These are phyloP conservation scores for Apiotrichum domesticum DNA, from an alignment of 1,284 basidiomycete species.

Conservation along the genomic window DNA sequence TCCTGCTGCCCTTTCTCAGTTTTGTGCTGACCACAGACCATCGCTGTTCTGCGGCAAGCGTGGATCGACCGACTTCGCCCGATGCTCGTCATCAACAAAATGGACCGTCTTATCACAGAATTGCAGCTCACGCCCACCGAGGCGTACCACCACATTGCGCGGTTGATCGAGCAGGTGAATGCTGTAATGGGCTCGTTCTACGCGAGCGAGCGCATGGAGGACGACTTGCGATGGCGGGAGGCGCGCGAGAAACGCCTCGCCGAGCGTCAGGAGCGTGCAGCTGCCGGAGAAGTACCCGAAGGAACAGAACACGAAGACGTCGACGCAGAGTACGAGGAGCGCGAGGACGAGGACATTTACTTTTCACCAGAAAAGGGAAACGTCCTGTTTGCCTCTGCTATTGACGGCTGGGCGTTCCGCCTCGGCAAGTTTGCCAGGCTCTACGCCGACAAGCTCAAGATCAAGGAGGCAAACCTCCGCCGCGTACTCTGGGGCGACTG, in stretches of 20 bases:
- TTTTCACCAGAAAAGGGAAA: constrained; percentile 95
- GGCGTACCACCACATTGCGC: constrained; percentile 87
- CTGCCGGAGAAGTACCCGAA: constrained; percentile 45
- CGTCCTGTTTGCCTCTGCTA: constrained; percentile 92
- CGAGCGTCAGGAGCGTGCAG: constrained; percentile 58
- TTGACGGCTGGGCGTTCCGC: constrained; percentile 97
- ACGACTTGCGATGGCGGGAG: constrained; percentile 89
- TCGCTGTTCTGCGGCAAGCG: constrained; percentile 89
- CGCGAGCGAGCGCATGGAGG: constrained; percentile 93
- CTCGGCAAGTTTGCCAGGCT: constrained; percentile 89
- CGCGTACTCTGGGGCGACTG: constrained; percentile 96
- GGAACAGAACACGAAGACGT: constrained; percentile 30
- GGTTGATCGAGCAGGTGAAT: constrained; percentile 95
- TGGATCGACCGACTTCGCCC: constrained; percentile 86
- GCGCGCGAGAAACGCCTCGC: constrained; percentile 76
- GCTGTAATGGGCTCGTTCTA: constrained; percentile 97
- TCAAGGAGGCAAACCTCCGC: constrained; percentile 80
- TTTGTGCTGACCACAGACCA: constrained; percentile 59
- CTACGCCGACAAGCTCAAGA: constrained; percentile 84
- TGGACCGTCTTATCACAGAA: constrained; percentile 92
- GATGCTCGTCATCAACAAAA: constrained; percentile 94
- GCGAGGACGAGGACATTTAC: constrained; percentile 95
- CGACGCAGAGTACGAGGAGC: constrained; percentile 68
- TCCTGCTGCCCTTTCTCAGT: too few relatives aligned
- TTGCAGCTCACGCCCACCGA: constrained; percentile 85